Conservation (phyloP, 1,139 yeast species). For the Blastobotrys arbuscula region DNA sequence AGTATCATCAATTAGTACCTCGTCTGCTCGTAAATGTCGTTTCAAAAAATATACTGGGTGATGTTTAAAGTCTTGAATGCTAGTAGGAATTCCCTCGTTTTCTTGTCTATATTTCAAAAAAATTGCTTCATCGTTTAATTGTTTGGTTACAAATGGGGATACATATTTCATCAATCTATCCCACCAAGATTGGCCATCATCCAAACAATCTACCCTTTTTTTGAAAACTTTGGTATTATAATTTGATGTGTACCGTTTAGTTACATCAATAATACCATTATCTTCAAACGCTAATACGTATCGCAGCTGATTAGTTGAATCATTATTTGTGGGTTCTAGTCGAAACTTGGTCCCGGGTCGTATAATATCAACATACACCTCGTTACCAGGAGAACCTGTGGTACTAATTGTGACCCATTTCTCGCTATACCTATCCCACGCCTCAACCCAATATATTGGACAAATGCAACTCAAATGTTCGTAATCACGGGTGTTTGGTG, state of each 20-base stretch:
- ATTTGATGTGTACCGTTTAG: slow-evolving; percentile 68
- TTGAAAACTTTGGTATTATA: slow-evolving; percentile 72
- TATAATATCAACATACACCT: slow-evolving; percentile 64
- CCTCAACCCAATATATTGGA: slow-evolving; percentile 92
- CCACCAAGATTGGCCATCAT: slow-evolving; percentile 62
- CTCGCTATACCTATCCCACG: slow-evolving; percentile 69
- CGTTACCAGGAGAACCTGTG: slow-evolving; percentile 57
- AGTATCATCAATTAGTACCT: slow-evolving; percentile 44
- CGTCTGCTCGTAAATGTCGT: slow-evolving; percentile 63
- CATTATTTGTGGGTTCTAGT: slow-evolving; percentile 71
- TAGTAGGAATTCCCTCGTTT: slow-evolving; percentile 84
- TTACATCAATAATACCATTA: slow-evolving; percentile 72
- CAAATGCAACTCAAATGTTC: slow-evolving; percentile 27
- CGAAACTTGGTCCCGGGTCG: slow-evolving; percentile 42
- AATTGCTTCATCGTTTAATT: slow-evolving; percentile 53
- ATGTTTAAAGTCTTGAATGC: slow-evolving; percentile 71
- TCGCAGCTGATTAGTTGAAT: slow-evolving; percentile 53
- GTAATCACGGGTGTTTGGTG: slow-evolving; percentile 14
- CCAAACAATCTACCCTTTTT: slow-evolving; percentile 56
- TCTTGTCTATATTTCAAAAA: slow-evolving; percentile 64
- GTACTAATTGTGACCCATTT: slow-evolving; percentile 65
- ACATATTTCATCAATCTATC: slow-evolving; percentile 36
- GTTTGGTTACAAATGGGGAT: slow-evolving; percentile 3
- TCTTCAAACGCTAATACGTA: slow-evolving; percentile 77
- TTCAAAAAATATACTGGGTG: slow-evolving; percentile 88